Evolutionary conservation across 192 early-diverging fungal genomes (phyloP).

Genomic region (Coemansia biformis): DNA sequence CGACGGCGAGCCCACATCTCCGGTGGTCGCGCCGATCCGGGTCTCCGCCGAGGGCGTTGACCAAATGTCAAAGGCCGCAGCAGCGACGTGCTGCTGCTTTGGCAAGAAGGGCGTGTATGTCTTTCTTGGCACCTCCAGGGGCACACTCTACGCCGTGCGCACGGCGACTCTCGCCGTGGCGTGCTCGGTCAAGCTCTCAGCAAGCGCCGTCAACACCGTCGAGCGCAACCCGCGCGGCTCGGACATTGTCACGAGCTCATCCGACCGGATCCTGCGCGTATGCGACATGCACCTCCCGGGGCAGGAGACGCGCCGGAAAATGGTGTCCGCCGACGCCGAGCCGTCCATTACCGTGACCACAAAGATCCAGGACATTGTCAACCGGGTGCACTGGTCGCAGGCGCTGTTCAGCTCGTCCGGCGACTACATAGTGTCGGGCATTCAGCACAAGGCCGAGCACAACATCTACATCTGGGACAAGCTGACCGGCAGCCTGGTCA

Average conservation of each 20-base stretch:
- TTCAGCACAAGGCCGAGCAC: conserved; percentile 81
- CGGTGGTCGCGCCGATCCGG: conserved; percentile 16
- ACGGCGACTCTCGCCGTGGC: conserved; percentile 12
- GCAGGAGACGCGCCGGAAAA: conserved; percentile 4
- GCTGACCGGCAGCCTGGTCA: conserved; percentile 71
- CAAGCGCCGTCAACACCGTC: conserved; percentile 32
- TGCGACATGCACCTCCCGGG: conserved; percentile 49
- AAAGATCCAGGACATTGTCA: conserved; percentile 88
- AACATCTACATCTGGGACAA: conserved; percentile 96
- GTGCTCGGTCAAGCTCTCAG: conserved; percentile 33
- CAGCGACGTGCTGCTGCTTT: conserved; percentile 43
- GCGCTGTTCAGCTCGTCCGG: conserved; percentile 82
- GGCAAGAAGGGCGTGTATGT: conserved; percentile 48
- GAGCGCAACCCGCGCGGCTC: conserved; percentile 40
- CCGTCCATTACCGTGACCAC: conserved; percentile 40
- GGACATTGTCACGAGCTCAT: conserved; percentile 74
- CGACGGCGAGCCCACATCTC: not conserved
- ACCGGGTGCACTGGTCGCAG: conserved; percentile 84
- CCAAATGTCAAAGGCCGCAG: conserved; percentile 35
- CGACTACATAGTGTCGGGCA: conserved; percentile 81
- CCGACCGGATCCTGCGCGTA: conserved; percentile 73
- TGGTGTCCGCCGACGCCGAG: conserved; percentile 5
- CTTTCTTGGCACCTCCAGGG: conserved; percentile 31
- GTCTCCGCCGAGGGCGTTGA: conserved; percentile 16
- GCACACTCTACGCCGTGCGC: conserved; percentile 39